phyloP scores from a whole-genome alignment of 148 eudicot species.

The Rhododendron ferrugineum region DNA sequence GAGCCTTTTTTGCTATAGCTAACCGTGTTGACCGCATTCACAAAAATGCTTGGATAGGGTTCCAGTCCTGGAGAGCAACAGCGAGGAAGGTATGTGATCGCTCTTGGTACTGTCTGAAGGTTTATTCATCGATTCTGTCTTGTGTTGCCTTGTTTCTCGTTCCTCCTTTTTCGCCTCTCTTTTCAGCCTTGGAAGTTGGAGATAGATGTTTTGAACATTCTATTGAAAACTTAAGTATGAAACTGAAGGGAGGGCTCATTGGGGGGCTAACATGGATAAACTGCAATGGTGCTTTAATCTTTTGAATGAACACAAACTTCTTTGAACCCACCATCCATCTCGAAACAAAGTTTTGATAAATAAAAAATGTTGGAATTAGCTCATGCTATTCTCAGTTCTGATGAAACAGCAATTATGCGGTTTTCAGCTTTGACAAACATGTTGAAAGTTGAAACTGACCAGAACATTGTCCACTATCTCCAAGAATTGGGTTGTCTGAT shows the following conservation, averaged over 20 bases:
- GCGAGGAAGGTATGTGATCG: conserved; percentile 49
- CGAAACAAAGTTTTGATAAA: not conserved
- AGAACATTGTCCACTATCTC: not conserved
- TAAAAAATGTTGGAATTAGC: not conserved
- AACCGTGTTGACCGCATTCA: conserved; percentile 77
- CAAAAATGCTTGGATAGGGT: conserved; percentile 96
- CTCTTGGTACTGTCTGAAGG: not conserved
- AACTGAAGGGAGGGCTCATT: not conserved
- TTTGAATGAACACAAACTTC: not conserved
- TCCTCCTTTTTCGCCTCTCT: not conserved
- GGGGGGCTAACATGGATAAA: not conserved
- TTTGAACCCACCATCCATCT: not conserved
- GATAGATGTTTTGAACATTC: not conserved
- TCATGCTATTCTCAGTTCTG: not conserved
- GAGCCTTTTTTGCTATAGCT: conserved; percentile 82
- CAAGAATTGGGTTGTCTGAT: not conserved
- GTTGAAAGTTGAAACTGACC: not conserved
- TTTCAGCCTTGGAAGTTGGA: not conserved
- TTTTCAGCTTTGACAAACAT: not conserved
- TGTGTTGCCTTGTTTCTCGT: not conserved
- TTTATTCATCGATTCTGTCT: not conserved
- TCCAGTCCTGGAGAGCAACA: conserved; percentile 88
- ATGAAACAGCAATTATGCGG: not conserved
- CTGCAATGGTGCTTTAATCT: not conserved
- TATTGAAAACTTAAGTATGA: not conserved